phyloP scores from a whole-genome alignment of 352 stramenopile genomes.

The Pythium folliculosum region DNA sequence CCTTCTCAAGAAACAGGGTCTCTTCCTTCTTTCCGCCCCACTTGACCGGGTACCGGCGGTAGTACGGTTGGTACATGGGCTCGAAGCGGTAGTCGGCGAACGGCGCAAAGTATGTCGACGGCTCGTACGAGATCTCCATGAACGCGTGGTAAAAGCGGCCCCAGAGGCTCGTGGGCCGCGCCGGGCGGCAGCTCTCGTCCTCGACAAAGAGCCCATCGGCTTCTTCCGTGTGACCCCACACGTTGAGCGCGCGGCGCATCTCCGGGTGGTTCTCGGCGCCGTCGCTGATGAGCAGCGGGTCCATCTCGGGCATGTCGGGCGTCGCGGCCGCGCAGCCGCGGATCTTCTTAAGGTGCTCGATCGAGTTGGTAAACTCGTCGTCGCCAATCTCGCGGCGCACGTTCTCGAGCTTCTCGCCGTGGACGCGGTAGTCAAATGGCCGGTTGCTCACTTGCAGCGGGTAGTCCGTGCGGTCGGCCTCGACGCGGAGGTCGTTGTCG shows the following conservation, averaged over 20 bases:
- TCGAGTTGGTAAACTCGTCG: conserved; percentile 45
- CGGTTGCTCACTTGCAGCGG: conserved; percentile 74
- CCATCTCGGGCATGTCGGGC: conserved; percentile 63
- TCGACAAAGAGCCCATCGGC: conserved; percentile 63
- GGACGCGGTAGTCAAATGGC: conserved; percentile 57
- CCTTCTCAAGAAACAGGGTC: conserved; percentile 80
- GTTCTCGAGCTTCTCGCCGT: conserved; percentile 52
- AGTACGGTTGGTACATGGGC: conserved; percentile 74
- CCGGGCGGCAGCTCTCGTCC: conserved; percentile 42
- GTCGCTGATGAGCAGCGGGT: conserved; percentile 64
- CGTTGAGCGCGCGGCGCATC: conserved; percentile 47
- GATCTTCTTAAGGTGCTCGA: conserved; percentile 58
- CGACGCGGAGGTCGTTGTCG: conserved; percentile 69
- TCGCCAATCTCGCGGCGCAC: conserved; percentile 59
- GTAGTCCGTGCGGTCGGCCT: conserved; percentile 75
- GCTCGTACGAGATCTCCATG: conserved; percentile 68
- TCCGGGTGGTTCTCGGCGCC: conserved; percentile 69
- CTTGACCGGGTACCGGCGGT: conserved; percentile 74
- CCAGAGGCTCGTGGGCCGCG: conserved; percentile 17
- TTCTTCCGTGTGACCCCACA: conserved; percentile 79
- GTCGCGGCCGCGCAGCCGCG: conserved; percentile 40
- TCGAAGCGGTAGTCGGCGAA: conserved; percentile 81
- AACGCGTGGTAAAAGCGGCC: conserved; percentile 60
- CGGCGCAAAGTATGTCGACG: conserved; percentile 78
- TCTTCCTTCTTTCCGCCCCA: conserved; percentile 71